Evolutionary conservation across 371 early-diverging fungal species (phyloP), one percentile per base, ranked within the genome.

Genomic region (Mortierella sp.): DNA sequence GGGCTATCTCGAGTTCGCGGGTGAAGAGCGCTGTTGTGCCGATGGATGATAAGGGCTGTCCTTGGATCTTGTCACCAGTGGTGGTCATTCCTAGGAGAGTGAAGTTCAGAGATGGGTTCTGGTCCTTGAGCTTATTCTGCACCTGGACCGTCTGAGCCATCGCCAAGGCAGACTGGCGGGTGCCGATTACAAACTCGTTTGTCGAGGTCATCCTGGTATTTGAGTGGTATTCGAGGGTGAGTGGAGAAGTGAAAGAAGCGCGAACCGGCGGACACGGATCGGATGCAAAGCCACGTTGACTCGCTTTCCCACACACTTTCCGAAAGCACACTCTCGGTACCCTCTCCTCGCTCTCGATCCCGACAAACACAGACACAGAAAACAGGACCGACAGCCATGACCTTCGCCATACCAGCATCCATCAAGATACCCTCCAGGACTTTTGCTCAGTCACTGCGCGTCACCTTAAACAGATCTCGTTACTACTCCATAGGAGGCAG

Each of bases 1-100:
- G 82, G 7, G 96, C 92, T 1, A 88, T 72, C 67, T 98, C 96
- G 7, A 98, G 86, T 63, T 98, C 98, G 63, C 96, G 96, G 46
- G 98, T 98, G 70, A 98, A 98, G 48, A 98, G 80, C 0, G 92
- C 86, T 71, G 96, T 97, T 61, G 93, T 89, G 30, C 98, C 98
- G 67, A 98, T 95, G 81, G 96, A 94, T 67, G 84, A 89, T 48
- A 98, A 81, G 0, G 98, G 90, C n/a, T 87, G 83, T 65, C 94
- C 89, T 53, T 94, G 89, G 54, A 94, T 88, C 61, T 92, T 85
- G 82, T 98, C 98, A 30, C 95, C 95, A 0, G 86, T 90, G 8
- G 97, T 96, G 6, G 91, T 85, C 91, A 96, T 96, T 47, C 89
- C 83, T 60, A 82, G 80, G 28, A 95, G 81, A 9, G 83, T 67